Base-by-base conservation (phyloP, 257 asterid species). In the Dorcoceras hygrometricum region DNA sequence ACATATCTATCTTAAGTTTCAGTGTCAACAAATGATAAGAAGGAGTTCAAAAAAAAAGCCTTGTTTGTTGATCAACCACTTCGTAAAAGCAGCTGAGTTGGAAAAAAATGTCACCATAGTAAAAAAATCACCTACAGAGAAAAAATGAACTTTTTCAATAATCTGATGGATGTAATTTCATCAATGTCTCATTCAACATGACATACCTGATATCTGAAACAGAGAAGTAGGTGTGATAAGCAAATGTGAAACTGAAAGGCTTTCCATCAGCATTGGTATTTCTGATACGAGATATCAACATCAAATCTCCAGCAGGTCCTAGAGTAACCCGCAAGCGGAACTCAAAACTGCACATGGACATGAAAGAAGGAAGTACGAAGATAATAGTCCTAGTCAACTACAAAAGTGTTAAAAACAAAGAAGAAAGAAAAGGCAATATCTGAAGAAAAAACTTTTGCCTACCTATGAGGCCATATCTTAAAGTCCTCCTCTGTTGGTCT, bases 381-480 rank as follows among this genome's bases (percentile, higher is more conserved):
- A 61, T 60, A 28, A 23, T 6, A 61, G 39, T 54, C 16, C 0
- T 11, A 36, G 18, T 36, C 0, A 36, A 36, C 10, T 36, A 36
- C 48, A 36, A 10, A 36, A 6, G 7, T 29, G 4, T 34, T 8
- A 36, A 36, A 36, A 36, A 36, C 7, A 36, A 36, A 0, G 5
- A 36, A 12, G 3, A 64, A 55, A 71, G 61, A 32, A 70, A 39
- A 63, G 69, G 63, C 1, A 68, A 65, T 8, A 70, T 31, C 60
- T 36, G 50, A 46, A 24, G 60, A 51, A 73, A 68, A 36, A 24
- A 59, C 25, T 59, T 27, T 20, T 10, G 20, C 62, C 70, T 71
- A 86, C 99, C 96, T 85, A 68, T 90, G 88, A 73, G 95, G 86
- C 97, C 97, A 94, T 66, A 79, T 80, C 75, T 94, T 94, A 77